These are phyloP conservation scores for Penicillium sp. DNA, from an alignment of 2,329 filamentous ascomycete genomes.

Conservation along the genomic window DNA sequence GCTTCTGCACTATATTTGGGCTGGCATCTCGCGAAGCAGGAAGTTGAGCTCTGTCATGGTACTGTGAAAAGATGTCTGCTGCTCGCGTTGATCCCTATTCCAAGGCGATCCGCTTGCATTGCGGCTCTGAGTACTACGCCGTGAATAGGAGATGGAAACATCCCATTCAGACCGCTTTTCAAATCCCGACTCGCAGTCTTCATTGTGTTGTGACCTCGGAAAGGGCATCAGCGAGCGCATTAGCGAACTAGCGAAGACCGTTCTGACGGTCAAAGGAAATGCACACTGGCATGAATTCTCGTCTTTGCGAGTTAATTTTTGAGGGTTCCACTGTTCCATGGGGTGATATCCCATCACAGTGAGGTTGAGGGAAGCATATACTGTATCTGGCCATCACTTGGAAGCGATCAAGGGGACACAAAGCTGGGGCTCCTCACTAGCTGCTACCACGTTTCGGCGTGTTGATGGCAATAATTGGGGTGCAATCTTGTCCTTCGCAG, in stretches of 20 bases:
- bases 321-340: conserved; percentile 11
- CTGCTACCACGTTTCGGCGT: too few species aligned
- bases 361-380: conserved; percentile 5
- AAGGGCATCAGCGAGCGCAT: conserved; percentile 54
- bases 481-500: conserved; percentile 10
- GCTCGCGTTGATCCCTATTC: conserved; percentile 50
- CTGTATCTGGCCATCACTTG: conserved; percentile 1
- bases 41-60: conserved; percentile 61
- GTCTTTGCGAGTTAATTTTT: conserved; percentile 4
- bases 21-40: conserved; percentile 32
- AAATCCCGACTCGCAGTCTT: conserved; percentile 22
- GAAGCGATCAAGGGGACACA: conserved; percentile 11
- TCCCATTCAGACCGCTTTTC: conserved; percentile 26
- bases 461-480: too few species aligned
- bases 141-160: conserved; percentile 27
- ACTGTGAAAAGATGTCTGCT: conserved; percentile 43
- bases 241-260: conserved; percentile 45
- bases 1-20: conserved; percentile 27
- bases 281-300: neutral
- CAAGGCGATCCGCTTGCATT: conserved; percentile 42
- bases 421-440: conserved; percentile 4
- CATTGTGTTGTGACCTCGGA: conserved; percentile 19
- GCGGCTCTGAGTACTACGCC: conserved; percentile 33
- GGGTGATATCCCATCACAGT: conserved; percentile 21
- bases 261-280: conserved; percentile 11